These are phyloP conservation scores for Prunus padus DNA, from an alignment of 306 rosid species.

Conservation along the genomic window DNA sequence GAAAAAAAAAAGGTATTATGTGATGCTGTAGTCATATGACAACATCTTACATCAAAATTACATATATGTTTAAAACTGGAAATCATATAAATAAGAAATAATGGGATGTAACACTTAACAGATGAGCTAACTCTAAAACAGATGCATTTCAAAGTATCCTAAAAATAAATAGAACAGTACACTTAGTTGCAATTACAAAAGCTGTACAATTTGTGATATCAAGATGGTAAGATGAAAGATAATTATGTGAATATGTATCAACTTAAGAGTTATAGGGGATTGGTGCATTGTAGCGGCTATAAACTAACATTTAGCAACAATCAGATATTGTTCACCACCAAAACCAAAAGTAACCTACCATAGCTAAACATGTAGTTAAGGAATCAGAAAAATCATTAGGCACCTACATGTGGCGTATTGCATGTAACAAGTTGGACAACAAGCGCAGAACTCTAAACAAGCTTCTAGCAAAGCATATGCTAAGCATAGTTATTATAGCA, in stretches of 20 bases:
- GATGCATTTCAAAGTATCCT: background rate
- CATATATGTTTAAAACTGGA: background rate
- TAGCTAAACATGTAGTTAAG: too few relatives aligned
- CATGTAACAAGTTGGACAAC: too few relatives aligned
- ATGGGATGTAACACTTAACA: background rate
- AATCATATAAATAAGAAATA: background rate
- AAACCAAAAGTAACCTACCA: too few relatives aligned
- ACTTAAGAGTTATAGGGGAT: background rate
- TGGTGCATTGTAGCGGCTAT: background rate
- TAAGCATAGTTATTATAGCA: background rate
- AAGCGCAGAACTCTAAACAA: background rate
- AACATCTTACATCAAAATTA: background rate
- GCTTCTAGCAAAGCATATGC: background rate
- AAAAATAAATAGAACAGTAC: background rate
- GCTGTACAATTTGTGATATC: background rate
- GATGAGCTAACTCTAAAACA: background rate
- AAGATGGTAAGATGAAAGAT: background rate
- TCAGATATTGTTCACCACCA: background rate
- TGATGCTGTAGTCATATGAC: background rate
- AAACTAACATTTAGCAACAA: background rate
- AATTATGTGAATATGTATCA: background rate
- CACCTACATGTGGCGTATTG: too few relatives aligned
- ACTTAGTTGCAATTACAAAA: background rate
- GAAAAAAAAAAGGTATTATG: slow-evolving; percentile 1
- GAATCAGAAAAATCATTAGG: too few relatives aligned